Evolutionary conservation across 169 alveolate species (phyloP), one percentile per base, ranked within the genome.

Genomic region (Ichthyophthirius multifiliis): DNA sequence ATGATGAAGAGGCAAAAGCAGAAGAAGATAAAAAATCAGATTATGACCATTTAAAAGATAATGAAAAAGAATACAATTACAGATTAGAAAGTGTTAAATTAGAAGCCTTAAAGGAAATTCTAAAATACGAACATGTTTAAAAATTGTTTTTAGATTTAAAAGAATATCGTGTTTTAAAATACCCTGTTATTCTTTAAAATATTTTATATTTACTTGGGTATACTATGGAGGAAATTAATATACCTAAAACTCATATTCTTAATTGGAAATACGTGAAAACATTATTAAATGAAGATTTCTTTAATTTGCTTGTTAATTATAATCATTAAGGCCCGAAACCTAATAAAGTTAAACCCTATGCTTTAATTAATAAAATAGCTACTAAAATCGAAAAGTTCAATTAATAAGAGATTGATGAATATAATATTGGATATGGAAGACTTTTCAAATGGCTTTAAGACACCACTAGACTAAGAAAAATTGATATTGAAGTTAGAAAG

Each of bases 291-390:
- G 88, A 76, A 71, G 65, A 46, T 20, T 65, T 84, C 48, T 63
- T 88, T 44, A 74, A 88, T 48, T 80, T 76, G 67, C 65, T 88
- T 9, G 15, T 47, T 27, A 86, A 83, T 23, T 88, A 88, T 76
- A 86, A 83, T 34, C 88, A 87, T 15, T 83, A 65, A 16, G 93
- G 93, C 4, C 85, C 93, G 2, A 75, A 82, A 62, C 88, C 89
- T 47, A 88, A 88, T 23, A 65, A 76, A 55, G 83, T 88, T 5
- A 78, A 79, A 35, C 75, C 75, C 63, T 65, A 83, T 48, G 81
- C 79, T 32, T 83, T 79, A 44, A 87, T 87, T 27, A 86, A 84
- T 76, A 87, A 83, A 32, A 84, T 88, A 5, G 27, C 76, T 18
- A 85, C 81, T 31, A 83, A 85, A 64, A 63, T 88, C 27, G 76